These are phyloP conservation scores for Pleurotus sapidus DNA, from an alignment of 768 basidiomycete genomes.

Conservation along the genomic window DNA sequence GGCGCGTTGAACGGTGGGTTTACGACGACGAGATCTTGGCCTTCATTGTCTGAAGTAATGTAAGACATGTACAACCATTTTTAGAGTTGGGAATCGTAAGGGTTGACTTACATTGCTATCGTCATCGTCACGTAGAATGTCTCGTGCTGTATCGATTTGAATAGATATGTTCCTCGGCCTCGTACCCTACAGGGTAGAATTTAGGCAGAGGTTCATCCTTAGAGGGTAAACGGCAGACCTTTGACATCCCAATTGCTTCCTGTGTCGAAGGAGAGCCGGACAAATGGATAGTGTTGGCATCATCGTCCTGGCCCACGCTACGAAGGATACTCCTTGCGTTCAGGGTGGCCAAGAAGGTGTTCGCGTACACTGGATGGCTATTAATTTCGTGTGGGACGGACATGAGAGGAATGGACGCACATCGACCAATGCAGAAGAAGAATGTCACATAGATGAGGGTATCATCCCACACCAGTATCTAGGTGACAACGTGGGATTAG, in stretches of 20 bases:
- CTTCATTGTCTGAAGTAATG: not conserved
- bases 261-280: conserved; percentile 21
- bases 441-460: conserved; percentile 59
- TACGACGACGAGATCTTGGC: not conserved
- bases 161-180: conserved; percentile 56
- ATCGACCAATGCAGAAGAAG: conserved; percentile 56
- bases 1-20: no score
- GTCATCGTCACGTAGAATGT: conserved; percentile 35
- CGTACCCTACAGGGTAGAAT: not conserved
- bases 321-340: conserved; percentile 49
- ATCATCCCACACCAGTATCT: conserved; percentile 45
- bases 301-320: conserved; percentile 41
- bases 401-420: conserved; percentile 26
- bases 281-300: conserved; percentile 40
- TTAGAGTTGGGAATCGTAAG: no score
- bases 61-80: no score
- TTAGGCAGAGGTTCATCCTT: no score
- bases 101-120: not conserved
- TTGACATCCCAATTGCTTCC: no score
- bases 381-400: not conserved
- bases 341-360: conserved; percentile 58
- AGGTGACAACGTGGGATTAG: not conserved
- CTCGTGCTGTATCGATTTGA: conserved; percentile 61
- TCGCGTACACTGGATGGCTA: conserved; percentile 46
- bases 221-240: no score